Percentiles rank a stretch among this genome's conserved stretches.
Evolutionary conservation across 1,139 yeast genomes (phyloP).

Genomic region (Sugiyamaella grinbergsii): DNA sequence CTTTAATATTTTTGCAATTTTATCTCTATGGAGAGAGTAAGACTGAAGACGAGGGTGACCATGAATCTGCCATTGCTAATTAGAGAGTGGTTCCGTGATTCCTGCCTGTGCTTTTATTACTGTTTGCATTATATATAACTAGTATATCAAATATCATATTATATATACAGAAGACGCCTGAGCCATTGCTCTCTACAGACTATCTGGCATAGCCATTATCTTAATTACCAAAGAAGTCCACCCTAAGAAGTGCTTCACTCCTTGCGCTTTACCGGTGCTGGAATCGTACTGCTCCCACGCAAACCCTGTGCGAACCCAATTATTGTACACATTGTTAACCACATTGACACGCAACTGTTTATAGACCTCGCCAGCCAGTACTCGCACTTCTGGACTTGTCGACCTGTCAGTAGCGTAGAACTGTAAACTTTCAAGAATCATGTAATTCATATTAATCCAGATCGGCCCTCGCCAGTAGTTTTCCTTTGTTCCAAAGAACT

Average conservation of each 20-base stretch:
- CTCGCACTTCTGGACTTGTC: conserved; percentile 37
- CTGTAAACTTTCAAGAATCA: conserved; percentile 68
- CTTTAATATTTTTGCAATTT: conserved; percentile 64
- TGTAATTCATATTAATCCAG: conserved; percentile 90
- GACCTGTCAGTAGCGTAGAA: conserved; percentile 48
- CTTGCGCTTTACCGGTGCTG: conserved; percentile 68
- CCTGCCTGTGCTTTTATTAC: background rate
- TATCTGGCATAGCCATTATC: conserved; percentile 81
- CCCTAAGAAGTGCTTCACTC: conserved; percentile 89
- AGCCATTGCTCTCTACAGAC: background rate
- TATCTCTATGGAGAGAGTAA: conserved; percentile 48
- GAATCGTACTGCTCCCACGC: conserved; percentile 94
- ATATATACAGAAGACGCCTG: background rate
- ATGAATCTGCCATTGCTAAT: conserved; percentile 25
- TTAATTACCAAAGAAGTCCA: conserved; percentile 86
- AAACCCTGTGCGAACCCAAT: conserved; percentile 76
- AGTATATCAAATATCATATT: conserved; percentile 1
- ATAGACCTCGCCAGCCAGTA: conserved; percentile 54
- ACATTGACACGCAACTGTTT: conserved; percentile 61
- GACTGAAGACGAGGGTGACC: conserved; percentile 12
- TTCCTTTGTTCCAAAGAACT: conserved; percentile 72
- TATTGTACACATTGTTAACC: conserved; percentile 63
- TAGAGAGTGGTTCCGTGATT: no score
- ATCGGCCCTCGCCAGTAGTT: conserved; percentile 96
- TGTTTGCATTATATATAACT: background rate